Conservation (phyloP, 345 rosid genomes). For the Pugionium cornutum region DNA sequence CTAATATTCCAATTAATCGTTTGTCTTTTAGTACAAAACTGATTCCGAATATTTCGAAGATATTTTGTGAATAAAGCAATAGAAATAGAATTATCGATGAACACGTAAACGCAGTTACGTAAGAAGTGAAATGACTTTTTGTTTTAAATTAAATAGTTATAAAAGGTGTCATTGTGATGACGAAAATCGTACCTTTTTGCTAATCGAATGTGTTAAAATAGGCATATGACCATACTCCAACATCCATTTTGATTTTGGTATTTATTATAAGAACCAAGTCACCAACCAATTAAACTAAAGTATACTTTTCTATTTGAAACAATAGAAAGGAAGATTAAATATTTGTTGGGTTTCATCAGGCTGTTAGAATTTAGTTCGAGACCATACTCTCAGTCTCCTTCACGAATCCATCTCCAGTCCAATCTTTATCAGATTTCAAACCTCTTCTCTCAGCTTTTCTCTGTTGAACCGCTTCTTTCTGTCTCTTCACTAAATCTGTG, state of each 20-base stretch:
- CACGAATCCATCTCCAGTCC: too few species aligned
- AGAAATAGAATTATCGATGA: conserved; percentile 21
- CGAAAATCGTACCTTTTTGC: too few species aligned
- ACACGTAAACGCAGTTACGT: conserved; percentile 19
- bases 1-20: neutral
- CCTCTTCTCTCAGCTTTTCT: conserved; percentile 37
- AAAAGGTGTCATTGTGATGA: neutral
- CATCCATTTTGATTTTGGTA: too few species aligned
- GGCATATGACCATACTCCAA: conserved; percentile 56
- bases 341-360: too few species aligned
- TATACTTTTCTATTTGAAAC: too few species aligned
- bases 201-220: too few species aligned
- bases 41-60: neutral
- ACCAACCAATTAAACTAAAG: too few species aligned
- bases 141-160: neutral
- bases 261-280: too few species aligned
- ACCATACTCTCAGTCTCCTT: too few species aligned
- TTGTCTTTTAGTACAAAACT: neutral
- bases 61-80: neutral
- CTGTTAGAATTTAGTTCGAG: conserved; percentile 40
- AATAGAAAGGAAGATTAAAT: too few species aligned
- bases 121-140: neutral
- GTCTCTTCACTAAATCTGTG: conserved; percentile 73
- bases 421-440: too few species aligned
- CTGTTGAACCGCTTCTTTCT: conserved; percentile 75